Percentiles rank a stretch among this genome's conserved stretches.
Evolutionary conservation across 2,329 filamentous ascomycete species (phyloP).

Genomic region (Elsinoe batatas): DNA sequence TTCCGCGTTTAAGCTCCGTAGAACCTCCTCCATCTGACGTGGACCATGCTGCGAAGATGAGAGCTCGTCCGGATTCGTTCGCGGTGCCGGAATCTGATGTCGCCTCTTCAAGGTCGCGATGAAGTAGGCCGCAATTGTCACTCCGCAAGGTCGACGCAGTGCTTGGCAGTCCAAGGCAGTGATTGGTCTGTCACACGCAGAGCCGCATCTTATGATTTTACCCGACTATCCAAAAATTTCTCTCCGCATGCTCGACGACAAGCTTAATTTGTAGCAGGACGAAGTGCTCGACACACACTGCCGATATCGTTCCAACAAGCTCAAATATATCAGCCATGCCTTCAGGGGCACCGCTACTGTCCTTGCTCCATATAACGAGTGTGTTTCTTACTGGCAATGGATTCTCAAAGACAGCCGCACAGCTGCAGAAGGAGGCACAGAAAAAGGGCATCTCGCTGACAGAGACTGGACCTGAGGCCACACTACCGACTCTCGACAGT

Average conservation of each 20-base stretch:
- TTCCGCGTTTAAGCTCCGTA: slow-evolving; percentile 10
- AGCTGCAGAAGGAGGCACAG: slow-evolving; percentile 25
- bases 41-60: slow-evolving; percentile 1
- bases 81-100: not conserved
- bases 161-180: slow-evolving; percentile 4
- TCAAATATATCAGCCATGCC: not conserved
- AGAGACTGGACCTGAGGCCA: slow-evolving; percentile 18
- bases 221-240: not conserved
- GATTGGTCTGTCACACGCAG: slow-evolving; percentile 1
- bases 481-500: slow-evolving; percentile 18
- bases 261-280: not conserved
- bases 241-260: not conserved
- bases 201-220: slow-evolving; percentile 5
- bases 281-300: not conserved
- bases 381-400: slow-evolving; percentile 25
- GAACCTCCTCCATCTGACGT: slow-evolving; percentile 10
- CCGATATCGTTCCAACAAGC: not conserved
- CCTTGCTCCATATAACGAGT: slow-evolving; percentile 15
- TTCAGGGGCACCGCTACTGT: not conserved
- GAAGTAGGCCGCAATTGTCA: not conserved
- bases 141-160: not conserved
- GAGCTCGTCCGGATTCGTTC: not conserved
- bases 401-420: slow-evolving; percentile 24
- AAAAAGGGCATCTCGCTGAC: slow-evolving; percentile 22
- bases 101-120: not conserved